Conservation (phyloP, 805 yeast species). For the Torulaspora franciscae region DNA sequence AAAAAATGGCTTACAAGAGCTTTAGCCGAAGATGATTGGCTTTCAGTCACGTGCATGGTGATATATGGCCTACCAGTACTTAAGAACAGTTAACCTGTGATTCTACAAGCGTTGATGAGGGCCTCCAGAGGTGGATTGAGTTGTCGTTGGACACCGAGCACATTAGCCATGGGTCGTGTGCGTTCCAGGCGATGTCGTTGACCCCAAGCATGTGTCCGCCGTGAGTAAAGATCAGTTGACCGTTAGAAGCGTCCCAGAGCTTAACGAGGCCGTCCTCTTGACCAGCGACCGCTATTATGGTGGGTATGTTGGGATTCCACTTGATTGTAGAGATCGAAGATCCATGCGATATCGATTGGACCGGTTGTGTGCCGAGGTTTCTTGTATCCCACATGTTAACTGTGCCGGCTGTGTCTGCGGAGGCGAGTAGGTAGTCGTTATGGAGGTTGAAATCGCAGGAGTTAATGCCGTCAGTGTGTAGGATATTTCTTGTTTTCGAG, state of each 20-base stretch:
- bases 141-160: conserved; percentile 83
- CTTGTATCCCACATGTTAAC: conserved; percentile 67
- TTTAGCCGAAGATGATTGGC: conserved; percentile 20
- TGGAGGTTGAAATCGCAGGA: conserved; percentile 55
- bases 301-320: conserved; percentile 61
- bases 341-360: conserved; percentile 30
- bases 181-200: conserved; percentile 79
- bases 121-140: conserved; percentile 82
- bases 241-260: conserved; percentile 50
- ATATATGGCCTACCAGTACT: neutral
- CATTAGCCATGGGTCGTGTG: conserved; percentile 61
- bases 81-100: conserved; percentile 1
- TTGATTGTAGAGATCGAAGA: conserved; percentile 61
- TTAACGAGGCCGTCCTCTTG: conserved; percentile 61
- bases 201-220: conserved; percentile 87
- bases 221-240: conserved; percentile 53
- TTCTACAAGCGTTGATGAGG: conserved; percentile 40
- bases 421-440: conserved; percentile 53
- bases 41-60: conserved; percentile 17
- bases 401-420: conserved; percentile 59
- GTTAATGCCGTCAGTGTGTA: conserved; percentile 44
- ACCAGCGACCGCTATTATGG: conserved; percentile 58
- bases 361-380: conserved; percentile 31
- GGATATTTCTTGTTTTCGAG: conserved; percentile 9
- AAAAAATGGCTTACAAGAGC: neutral